Evolutionary conservation across 495 filamentous ascomycete genomes (phyloP), one percentile per base, ranked within the genome.

Genomic region (Penicillium angulare): DNA sequence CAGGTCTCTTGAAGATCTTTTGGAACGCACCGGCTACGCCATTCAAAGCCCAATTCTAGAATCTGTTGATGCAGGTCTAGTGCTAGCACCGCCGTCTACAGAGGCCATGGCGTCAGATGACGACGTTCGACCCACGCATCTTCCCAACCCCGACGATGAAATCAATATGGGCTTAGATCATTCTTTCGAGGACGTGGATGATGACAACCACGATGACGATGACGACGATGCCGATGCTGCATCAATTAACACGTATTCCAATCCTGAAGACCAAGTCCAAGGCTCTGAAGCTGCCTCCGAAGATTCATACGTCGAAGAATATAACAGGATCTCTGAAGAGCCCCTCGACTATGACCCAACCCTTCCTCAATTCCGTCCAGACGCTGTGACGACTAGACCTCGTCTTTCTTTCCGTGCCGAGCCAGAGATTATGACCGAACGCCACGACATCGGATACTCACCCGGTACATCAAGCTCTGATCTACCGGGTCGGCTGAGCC

Each of bases 321-420:
- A 41, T 29, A 52, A 34, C 2, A 20, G 12, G 1, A 18, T 3
- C 23, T 16, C 47, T 31, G 53, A 59, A 0, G 47, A 47, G 23
- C 23, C 32, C 1, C 46, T 21, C 12, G 64, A 74, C 39, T 74
- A 76, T 31, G 86, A 89, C 57, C 87, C 85, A 9, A 89, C 86
- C 12, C 75, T 89, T 46, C 87, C 86, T 8, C 87, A 89, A 56
- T 81, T 86, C 63, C 77, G 85, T 31, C 85, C 83, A 5, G 79
- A 83, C 38, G 63, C 64, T 12, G 60, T 60, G 1, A 33, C 54
- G 42, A 10, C 42, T 23, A 34, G 56, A 18, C 60, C 49, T 5
- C 39, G 55, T 32, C 60, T 61, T 27, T 49, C 47, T 8, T 50
- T 56, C 50, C 39, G 23, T 12, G 50, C 55, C 2, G 44, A 55